Evolutionary conservation across 495 filamentous ascomycete species (phyloP).

Genomic region (Chlorociboria aeruginascens): DNA sequence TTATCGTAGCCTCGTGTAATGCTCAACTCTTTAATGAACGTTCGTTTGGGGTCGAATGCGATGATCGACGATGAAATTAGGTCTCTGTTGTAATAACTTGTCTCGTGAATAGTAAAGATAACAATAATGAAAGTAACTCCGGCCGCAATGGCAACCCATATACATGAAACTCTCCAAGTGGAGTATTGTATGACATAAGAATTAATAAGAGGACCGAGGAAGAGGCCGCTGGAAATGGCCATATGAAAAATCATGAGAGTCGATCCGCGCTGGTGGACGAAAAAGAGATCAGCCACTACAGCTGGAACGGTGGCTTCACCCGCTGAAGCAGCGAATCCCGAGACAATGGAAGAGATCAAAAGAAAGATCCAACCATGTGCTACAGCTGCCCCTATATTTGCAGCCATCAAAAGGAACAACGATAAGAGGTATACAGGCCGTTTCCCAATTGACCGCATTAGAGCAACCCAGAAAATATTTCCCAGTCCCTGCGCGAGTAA

Average conservation of each 20-base stretch:
- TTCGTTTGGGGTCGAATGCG: not conserved
- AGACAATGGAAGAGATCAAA: conserved; percentile 25
- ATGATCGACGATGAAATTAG: not conserved
- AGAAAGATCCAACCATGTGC: conserved; percentile 21
- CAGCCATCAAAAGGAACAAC: conserved; percentile 23
- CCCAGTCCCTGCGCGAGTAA: conserved; percentile 12
- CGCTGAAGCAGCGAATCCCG: conserved; percentile 25
- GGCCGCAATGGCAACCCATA: conserved; percentile 25
- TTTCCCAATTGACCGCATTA: conserved; percentile 25
- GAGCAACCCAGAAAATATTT: conserved; percentile 22
- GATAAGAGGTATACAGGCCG: conserved; percentile 24
- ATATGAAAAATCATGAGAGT: conserved; percentile 19
- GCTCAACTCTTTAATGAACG: not conserved
- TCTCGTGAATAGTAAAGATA: conserved; percentile 28
- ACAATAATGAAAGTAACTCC: conserved; percentile 24
- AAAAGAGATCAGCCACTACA: conserved; percentile 31
- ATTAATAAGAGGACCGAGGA: conserved; percentile 29
- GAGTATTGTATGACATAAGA: conserved; percentile 26
- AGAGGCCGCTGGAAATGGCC: conserved; percentile 17
- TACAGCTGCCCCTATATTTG: conserved; percentile 23
- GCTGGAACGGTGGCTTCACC: conserved; percentile 27
- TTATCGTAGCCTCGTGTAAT: not conserved
- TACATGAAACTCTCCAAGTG: conserved; percentile 28
- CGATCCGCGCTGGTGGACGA: conserved; percentile 27
- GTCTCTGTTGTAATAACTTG: conserved; percentile 19